Evolutionary conservation across 176 grass and related monocot genomes (phyloP), one percentile per base, ranked within the genome.

Genomic region (Themeda triandra): DNA sequence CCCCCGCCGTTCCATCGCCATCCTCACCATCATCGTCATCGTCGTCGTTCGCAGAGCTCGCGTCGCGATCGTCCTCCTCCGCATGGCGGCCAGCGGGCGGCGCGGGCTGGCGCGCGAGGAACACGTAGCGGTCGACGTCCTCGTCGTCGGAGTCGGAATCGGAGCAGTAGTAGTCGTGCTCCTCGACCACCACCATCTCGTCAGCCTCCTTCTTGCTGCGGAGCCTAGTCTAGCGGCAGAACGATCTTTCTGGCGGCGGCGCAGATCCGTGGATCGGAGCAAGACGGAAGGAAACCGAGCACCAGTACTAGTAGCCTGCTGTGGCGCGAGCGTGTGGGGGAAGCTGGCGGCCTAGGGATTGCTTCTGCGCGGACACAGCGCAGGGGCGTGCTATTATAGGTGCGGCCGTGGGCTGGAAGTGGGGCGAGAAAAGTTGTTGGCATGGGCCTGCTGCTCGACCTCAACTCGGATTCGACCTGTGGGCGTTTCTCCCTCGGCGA

Each of bases 81-180:
- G 3, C 66, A 21, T 62, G 37, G 2, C 3, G 6, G 25, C 44
- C 46, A 6, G 2, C 36, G 36, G 35, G 23, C 37, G 49, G 39
- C n/a, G 13, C 82, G 39, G 82, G 77, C n/a, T 70, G 63, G 30
- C 82, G 82, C 9, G 82, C 77, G 63, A 89, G 76, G 69, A 89
- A 85, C 36, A 75, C 82, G 76, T 62, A 89, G 60, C 87, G 87
- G 63, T 69, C 71, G 63, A 89, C 71, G 63, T 83, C 73, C 41
- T 71, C 73, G 58, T 80, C 66, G 63, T 63, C 53, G 8, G 17
- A 24, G 53, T 87, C 49, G 49, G 49, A 53, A 21, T 53, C 49
- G 15, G 76, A 86, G 14, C 4, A 40, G 31, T 2, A 69, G 72
- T 7, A 21, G 80, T 48, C 59, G 18, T 67, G 40, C 39, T 44